Evolutionary conservation across 495 filamentous ascomycete genomes (phyloP), one percentile per base, ranked within the genome.

Genomic region (Podospora fimiseda): DNA sequence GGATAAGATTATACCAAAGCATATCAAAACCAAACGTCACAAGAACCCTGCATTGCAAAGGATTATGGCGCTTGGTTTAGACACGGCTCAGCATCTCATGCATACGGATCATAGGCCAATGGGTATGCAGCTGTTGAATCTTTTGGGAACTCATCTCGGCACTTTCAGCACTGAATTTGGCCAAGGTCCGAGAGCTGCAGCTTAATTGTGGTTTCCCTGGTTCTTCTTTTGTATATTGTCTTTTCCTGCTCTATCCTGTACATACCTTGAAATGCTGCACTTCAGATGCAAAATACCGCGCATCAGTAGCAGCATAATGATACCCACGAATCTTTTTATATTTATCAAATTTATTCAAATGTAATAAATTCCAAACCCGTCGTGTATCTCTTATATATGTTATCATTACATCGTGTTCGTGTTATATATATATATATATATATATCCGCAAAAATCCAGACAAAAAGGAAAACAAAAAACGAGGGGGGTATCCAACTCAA

Each of bases 71-170:
- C 27, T 69, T 21, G 55, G 53, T 14, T 19, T 67, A 20, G 66
- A 69, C 49, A 60, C 64, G 0, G 57, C 60, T 9, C 52, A 57
- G 42, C 56, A 65, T 38, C 52, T 69, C 18, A 46, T 52, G 21
- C 22, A 51, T 9, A 23, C 38, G 8, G 57, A 61, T 41, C n/a
- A 57, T 30, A 22, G 42, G 3, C 15, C 47, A 9, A 48, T 60
- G 22, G 64, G 64, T 1, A 46, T 57, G 33, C 33, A 43, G 15
- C 24, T 66, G 5, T 41, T 60, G 27, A 47, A 55, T n/a, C 40
- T 56, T 3, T 15, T 64, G 1, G 27, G 40, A 15, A 19, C 23
- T n/a, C 48, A 60, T 37, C 44, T 59, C 11, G 30, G 41, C 50
- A 3, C 14, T 21, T 18, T 11, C 42, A 44, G 42, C 19, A 44